phyloP scores from a whole-genome alignment of 2,329 filamentous ascomycete genomes.

The Ceratocystis variospora region DNA sequence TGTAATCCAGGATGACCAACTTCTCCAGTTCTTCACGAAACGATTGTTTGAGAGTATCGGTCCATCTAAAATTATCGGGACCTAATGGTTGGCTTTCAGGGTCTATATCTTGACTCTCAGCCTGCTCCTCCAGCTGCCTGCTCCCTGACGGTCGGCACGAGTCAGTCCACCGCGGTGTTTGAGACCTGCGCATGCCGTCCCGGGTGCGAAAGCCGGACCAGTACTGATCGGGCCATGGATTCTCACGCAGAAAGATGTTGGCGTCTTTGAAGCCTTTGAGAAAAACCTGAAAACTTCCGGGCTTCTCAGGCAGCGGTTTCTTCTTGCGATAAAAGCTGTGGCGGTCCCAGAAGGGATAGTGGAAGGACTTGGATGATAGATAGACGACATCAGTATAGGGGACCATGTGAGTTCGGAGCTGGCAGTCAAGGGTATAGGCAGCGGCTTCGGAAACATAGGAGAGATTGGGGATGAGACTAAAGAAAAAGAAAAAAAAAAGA shows the following conservation, averaged over 20 bases:
- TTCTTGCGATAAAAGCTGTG: constrained; percentile 76
- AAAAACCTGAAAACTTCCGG: constrained; percentile 94
- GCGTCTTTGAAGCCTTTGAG: constrained; percentile 94
- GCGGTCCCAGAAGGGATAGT: constrained; percentile 95
- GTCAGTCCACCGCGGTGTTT: constrained; percentile 59
- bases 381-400: constrained; percentile 93
- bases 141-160: constrained; percentile 57
- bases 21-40: constrained; percentile 95
- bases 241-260: constrained; percentile 83
- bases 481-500: constrained; percentile 18
- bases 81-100: constrained; percentile 32
- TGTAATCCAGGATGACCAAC: constrained; percentile 92
- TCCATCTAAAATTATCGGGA: constrained; percentile 63
- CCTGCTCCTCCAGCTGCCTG: constrained; percentile 26
- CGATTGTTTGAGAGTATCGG: constrained; percentile 70
- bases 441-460: constrained; percentile 97
- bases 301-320: constrained; percentile 75
- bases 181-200: constrained; percentile 48
- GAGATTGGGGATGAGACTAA: constrained; percentile 78
- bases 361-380: constrained; percentile 90
- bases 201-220: constrained; percentile 54
- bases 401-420: constrained; percentile 80
- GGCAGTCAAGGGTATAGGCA: constrained; percentile 84
- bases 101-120: constrained; percentile 31
- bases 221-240: constrained; percentile 93